Evolutionary conservation across 306 rosid genomes (phyloP).

Genomic region (Chamaecrista fasciculata): DNA sequence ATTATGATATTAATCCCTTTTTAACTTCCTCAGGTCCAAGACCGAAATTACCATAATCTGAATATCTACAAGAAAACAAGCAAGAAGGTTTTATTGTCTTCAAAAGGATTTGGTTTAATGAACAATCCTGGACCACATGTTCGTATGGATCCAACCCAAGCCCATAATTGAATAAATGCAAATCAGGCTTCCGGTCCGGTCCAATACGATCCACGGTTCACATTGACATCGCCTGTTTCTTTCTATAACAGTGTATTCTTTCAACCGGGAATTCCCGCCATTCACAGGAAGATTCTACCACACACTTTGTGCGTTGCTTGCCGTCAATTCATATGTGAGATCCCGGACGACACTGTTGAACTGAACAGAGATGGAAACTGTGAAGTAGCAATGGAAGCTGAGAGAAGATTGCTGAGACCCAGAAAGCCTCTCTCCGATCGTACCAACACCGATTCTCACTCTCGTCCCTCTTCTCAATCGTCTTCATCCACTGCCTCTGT

Average conservation of each 20-base stretch:
- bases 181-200: too few species aligned
- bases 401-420: slow-evolving; percentile 29
- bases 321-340: background rate
- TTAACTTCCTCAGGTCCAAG: too few species aligned
- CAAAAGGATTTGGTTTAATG: too few species aligned
- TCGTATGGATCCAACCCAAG: too few species aligned
- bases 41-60: too few species aligned
- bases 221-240: background rate
- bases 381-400: slow-evolving; percentile 36
- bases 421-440: slow-evolving; percentile 65
- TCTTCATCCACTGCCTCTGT: slow-evolving; percentile 34
- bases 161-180: too few species aligned
- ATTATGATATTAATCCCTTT: too few species aligned
- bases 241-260: background rate
- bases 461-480: slow-evolving; percentile 30
- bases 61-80: too few species aligned
- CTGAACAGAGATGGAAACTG: background rate
- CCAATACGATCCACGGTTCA: too few species aligned
- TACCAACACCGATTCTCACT: slow-evolving; percentile 39
- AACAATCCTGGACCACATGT: too few species aligned
- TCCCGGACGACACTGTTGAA: background rate
- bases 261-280: slow-evolving; percentile 35
- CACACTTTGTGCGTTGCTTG: background rate
- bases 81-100: too few species aligned
- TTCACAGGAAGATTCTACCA: background rate